phyloP scores from a whole-genome alignment of 257 asterid species.

The Ilex asprella region DNA sequence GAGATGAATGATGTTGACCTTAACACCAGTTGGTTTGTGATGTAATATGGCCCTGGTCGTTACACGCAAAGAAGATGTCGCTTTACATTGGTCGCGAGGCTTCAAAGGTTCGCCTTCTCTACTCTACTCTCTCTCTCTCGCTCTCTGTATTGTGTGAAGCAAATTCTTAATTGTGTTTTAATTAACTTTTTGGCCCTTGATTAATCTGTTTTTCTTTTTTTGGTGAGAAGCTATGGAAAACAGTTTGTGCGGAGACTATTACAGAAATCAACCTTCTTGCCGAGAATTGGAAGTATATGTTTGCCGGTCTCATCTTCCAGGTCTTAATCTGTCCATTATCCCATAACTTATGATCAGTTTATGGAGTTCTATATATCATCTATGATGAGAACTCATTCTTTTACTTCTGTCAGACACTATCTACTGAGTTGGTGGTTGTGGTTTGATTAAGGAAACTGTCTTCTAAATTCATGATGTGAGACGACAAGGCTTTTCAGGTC shows the following conservation, averaged over 20 bases:
- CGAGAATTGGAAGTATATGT: conserved; percentile 61
- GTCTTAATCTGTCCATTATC: conserved; percentile 10
- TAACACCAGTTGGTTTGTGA: conserved; percentile 32
- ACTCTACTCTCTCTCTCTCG: background rate
- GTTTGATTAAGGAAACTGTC: too few species aligned
- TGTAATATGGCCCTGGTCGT: conserved; percentile 52
- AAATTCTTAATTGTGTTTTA: background rate
- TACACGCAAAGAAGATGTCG: conserved; percentile 50
- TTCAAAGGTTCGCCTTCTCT: conserved; percentile 64
- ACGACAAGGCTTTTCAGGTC: too few species aligned
- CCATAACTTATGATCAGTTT: background rate
- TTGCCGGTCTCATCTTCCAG: conserved; percentile 67
- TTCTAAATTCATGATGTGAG: too few species aligned
- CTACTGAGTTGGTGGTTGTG: too few species aligned
- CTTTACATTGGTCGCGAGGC: conserved; percentile 97
- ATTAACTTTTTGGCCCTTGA: background rate
- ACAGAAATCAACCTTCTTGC: conserved; percentile 61
- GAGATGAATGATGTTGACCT: conserved; percentile 28
- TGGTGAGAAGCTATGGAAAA: conserved; percentile 58
- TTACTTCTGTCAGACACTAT: too few species aligned
- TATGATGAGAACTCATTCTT: background rate
- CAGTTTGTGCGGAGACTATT: conserved; percentile 43
- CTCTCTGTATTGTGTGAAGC: background rate
- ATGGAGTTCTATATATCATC: background rate
- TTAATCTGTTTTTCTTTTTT: background rate